These are phyloP conservation scores for Ustilago lituana DNA, from an alignment of 1,284 basidiomycete genomes.

Conservation along the genomic window DNA sequence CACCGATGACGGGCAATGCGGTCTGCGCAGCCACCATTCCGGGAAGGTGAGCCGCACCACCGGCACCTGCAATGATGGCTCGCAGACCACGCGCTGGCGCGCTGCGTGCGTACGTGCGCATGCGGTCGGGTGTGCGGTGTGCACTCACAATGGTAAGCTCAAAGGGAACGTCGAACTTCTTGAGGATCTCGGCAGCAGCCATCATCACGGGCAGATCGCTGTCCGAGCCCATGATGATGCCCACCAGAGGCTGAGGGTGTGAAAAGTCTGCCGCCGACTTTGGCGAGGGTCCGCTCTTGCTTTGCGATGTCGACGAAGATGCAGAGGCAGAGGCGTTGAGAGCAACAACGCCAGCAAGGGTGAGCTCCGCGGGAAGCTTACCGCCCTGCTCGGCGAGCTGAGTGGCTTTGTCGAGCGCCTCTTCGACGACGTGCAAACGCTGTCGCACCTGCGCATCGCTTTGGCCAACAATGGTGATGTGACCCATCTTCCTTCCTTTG, in stretches of 20 bases:
- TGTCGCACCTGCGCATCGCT: conserved; percentile 80
- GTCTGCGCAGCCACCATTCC: conserved; percentile 99
- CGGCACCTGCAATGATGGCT: conserved; percentile 91
- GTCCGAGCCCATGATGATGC: conserved; percentile 98
- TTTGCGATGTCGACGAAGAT: conserved; percentile 5
- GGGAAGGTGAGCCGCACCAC: conserved; percentile 94
- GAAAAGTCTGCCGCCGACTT: conserved; percentile 67
- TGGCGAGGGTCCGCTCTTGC: conserved; percentile 61
- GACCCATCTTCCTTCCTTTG: conserved; percentile 96
- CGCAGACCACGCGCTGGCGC: conserved; percentile 80
- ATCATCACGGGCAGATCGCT: conserved; percentile 95
- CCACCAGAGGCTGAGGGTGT: conserved; percentile 81
- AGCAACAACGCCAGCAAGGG: conserved; percentile 43
- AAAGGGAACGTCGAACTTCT: conserved; percentile 84
- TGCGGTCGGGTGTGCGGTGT: conserved; percentile 89
- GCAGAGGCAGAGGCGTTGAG: conserved; percentile 17
- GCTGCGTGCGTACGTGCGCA: conserved; percentile 82
- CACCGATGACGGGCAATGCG: conserved; percentile 89
- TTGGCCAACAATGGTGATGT: conserved; percentile 87
- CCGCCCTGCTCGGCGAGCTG: conserved; percentile 47
- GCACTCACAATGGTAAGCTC: conserved; percentile 96
- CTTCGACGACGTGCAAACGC: conserved; percentile 66
- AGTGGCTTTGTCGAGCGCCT: conserved; percentile 60
- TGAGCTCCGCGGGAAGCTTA: conserved; percentile 43
- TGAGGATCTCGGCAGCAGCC: conserved; percentile 84